These are phyloP conservation scores for Magnaporthiopsis rhizophila DNA, from an alignment of 2,329 filamentous ascomycete species.

Conservation along the genomic window DNA sequence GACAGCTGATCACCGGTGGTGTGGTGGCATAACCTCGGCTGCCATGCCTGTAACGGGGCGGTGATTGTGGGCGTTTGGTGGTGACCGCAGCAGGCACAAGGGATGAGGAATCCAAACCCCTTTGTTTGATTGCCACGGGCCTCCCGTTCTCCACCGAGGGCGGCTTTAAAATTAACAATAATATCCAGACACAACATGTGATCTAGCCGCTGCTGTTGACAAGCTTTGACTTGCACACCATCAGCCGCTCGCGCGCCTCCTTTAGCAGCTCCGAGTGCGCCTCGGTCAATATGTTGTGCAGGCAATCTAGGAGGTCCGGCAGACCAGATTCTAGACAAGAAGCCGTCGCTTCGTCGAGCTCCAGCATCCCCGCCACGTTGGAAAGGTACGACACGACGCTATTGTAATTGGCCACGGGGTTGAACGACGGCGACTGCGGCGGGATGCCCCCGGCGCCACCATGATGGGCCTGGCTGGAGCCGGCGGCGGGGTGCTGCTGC, in stretches of 20 bases:
- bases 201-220: not conserved
- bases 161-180: not conserved
- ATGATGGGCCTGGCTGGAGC: not conserved
- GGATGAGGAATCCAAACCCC: no score
- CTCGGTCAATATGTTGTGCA: slow-evolving; percentile 34
- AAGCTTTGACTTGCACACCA: slow-evolving; percentile 55
- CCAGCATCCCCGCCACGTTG: slow-evolving; percentile 60
- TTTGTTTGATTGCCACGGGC: no score
- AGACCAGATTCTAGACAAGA: slow-evolving; percentile 54
- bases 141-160: no score
- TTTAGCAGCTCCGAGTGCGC: slow-evolving; percentile 60
- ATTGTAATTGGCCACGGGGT: slow-evolving; percentile 19
- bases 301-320: slow-evolving; percentile 35
- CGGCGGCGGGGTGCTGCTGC: not conserved
- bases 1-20: no score
- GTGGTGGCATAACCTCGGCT: not conserved
- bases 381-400: slow-evolving; percentile 38
- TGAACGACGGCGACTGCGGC: not conserved
- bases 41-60: not conserved
- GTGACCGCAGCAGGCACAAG: no score
- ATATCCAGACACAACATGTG: not conserved
- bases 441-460: not conserved
- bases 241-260: slow-evolving; percentile 65
- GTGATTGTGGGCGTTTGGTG: not conserved
- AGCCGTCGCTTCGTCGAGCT: slow-evolving; percentile 60